Base-by-base conservation (phyloP, 73 alveolate species). In the Durusdinium trenchii region DNA sequence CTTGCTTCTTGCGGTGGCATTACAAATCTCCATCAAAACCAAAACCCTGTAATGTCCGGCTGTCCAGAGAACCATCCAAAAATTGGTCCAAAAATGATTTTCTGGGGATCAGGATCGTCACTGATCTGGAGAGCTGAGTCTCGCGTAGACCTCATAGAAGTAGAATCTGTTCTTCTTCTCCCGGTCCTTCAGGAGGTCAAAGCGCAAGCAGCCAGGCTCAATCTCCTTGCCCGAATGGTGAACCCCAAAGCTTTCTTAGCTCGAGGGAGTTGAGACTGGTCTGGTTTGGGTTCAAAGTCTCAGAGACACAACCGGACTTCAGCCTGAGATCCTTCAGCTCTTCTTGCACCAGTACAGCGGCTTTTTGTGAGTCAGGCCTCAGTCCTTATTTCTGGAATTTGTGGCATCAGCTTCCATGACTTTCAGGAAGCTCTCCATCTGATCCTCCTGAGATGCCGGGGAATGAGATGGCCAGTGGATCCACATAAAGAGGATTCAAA, bases 191-290 rank as follows among this genome's bases (percentile, higher is more conserved):
- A 91, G 46, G 78, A 91, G 82, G 45, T 91, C 98, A 78, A 91
- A 91, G 67, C 98, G 98, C 67, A 91, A 32, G 67, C 98, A 91
- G 35, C 85, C 85, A 18, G 98, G 98, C 89, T 91, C 98, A 28
- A 69, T 51, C 76, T 84, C 94, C 94, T 84, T 50, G 73, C 18
- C 73, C 73, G 73, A 32, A 60, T 60, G 73, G 73, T 60, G 73
- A 60, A 23, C n/a, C n/a, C 73, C 73, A 60, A 60, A n/a, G n/a
- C n/a, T n/a, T 35, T 23, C 6, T 10, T 6, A 62, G 5, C 84
- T 32, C 30, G 14, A 6, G 84, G 52, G 7, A 28, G 51, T 36
- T 3, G 43, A 71, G 9, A n/a, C 43, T 62, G 40, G 4, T 64
- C 38, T 12, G 78, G 78, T 9, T 40, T 40, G 38, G 52, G 51